A percentile compares a stretch with the other conserved stretches of the same genome.
Evolutionary conservation across 2,329 filamentous ascomycete species (phyloP).

Genomic region (Penicillium sp.): DNA sequence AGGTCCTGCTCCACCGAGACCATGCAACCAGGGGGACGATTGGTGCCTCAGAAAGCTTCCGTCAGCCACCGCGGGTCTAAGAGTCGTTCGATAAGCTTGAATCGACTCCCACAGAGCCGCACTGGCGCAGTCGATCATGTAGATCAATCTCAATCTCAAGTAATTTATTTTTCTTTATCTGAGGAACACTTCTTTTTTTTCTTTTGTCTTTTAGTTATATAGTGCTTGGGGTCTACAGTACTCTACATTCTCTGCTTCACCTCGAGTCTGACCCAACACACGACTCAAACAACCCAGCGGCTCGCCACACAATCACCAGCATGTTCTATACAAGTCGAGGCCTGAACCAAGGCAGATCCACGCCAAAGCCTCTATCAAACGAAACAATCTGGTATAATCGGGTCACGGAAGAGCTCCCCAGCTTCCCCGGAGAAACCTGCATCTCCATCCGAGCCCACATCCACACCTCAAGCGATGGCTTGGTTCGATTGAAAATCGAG

Average conservation of each 20-base stretch:
- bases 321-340: not conserved
- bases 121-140: not conserved
- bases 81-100: constrained; percentile 15
- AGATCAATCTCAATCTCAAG: not conserved
- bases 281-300: not conserved
- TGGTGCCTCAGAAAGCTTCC: constrained; percentile 17
- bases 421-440: constrained; percentile 1
- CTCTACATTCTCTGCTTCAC: not conserved
- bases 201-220: not conserved
- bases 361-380: not conserved
- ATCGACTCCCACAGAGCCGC: constrained; percentile 4
- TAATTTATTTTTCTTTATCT: not conserved
- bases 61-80: constrained; percentile 18
- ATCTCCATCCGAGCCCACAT: not conserved
- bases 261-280: not conserved
- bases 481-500: constrained; percentile 5
- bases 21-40: constrained; percentile 6
- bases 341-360: not conserved
- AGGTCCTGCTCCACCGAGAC: constrained; percentile 4
- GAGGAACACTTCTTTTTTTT: not conserved
- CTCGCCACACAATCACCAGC: not conserved
- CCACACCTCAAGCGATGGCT: not conserved
- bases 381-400: not conserved
- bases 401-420: not conserved
- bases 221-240: not conserved